Evolutionary conservation across 2,329 filamentous ascomycete genomes (phyloP).

Genomic region (Colletotrichum sp.): DNA sequence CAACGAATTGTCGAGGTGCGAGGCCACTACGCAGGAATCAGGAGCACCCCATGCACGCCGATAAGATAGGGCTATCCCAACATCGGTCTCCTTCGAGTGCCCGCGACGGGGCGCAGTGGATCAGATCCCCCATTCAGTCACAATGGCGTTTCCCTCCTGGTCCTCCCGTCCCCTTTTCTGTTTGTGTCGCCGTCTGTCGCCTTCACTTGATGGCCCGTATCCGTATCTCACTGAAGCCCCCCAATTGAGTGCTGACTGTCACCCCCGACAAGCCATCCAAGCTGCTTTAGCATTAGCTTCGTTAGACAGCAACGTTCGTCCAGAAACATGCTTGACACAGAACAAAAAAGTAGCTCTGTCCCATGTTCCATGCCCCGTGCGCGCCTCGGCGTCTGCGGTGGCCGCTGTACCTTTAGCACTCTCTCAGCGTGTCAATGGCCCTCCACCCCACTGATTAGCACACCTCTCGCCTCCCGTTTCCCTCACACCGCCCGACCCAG

Average conservation of each 20-base stretch:
- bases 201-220: not conserved
- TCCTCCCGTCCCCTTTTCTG: not conserved
- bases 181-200: not conserved
- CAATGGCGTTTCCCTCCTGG: not conserved
- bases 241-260: not conserved
- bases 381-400: not conserved
- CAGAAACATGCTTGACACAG: not conserved
- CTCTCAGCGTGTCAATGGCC: not conserved
- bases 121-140: not conserved
- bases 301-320: not conserved
- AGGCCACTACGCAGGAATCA: not conserved
- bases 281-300: not conserved
- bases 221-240: not conserved
- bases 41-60: not conserved
- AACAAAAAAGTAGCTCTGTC: constrained; percentile 9
- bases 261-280: not conserved
- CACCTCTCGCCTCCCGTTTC: constrained; percentile 3
- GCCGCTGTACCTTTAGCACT: not conserved
- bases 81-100: not conserved
- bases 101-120: not conserved
- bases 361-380: constrained; percentile 8
- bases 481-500: constrained; percentile 18
- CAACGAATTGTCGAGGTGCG: constrained; percentile 5
- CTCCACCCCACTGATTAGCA: not conserved
- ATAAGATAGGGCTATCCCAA: constrained; percentile 6